Conservation (phyloP, 768 basidiomycete species). For the Tulasnella sp. region DNA sequence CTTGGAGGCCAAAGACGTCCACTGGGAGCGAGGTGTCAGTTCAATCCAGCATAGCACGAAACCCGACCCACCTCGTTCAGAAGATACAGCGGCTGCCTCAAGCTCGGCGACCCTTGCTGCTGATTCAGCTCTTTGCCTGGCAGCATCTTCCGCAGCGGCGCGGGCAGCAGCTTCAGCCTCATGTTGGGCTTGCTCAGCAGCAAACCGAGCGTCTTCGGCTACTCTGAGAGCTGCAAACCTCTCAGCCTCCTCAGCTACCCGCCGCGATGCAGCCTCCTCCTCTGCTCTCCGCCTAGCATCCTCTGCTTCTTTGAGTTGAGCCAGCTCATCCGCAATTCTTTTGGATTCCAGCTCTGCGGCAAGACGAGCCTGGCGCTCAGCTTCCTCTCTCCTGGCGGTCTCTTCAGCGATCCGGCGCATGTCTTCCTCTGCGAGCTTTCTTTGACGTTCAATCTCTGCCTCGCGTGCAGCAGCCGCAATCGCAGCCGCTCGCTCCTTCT, state of each 20-base stretch:
- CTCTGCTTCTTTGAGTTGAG: slow-evolving; percentile 1
- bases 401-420: slow-evolving; percentile 32
- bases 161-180: slow-evolving; percentile 8
- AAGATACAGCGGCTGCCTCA: background rate
- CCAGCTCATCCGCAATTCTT: slow-evolving; percentile 20
- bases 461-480: slow-evolving; percentile 21
- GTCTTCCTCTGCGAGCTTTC: slow-evolving; percentile 31
- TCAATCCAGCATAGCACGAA: background rate
- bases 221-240: background rate
- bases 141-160: slow-evolving; percentile 10
- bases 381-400: slow-evolving; percentile 30
- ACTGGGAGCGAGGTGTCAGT: background rate
- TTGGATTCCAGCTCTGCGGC: slow-evolving; percentile 29
- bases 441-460: slow-evolving; percentile 25
- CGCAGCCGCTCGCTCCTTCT: slow-evolving; percentile 31
- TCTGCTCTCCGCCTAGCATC: slow-evolving; percentile 27
- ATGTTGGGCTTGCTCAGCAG: background rate
- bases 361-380: slow-evolving; percentile 22
- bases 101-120: slow-evolving; percentile 14
- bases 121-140: slow-evolving; percentile 21
- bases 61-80: background rate
- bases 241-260: slow-evolving; percentile 17
- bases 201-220: background rate
- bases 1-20: slow-evolving; percentile 8
- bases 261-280: slow-evolving; percentile 30